Conservation (phyloP, 169 alveolate species). For the Plasmodium malariae region DNA sequence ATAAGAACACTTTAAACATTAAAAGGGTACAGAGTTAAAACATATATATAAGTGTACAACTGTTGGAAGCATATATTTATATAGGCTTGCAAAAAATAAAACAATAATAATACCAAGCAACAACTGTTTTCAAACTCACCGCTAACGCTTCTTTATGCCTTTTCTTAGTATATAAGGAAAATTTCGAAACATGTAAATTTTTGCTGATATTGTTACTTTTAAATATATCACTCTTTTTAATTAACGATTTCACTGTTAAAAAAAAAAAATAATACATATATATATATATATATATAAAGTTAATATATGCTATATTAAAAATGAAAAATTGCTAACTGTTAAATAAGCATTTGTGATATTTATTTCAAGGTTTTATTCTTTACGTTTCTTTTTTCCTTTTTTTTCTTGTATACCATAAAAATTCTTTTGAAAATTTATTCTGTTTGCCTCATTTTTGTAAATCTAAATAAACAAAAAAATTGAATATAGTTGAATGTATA, state of each 20-base stretch:
- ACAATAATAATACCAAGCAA: too few relatives aligned
- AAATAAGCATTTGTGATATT: neutral
- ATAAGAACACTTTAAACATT: neutral
- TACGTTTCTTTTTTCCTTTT: neutral
- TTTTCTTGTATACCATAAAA: conserved; percentile 43
- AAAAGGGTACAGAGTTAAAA: neutral
- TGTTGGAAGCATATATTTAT: too few relatives aligned
- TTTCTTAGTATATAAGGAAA: conserved; percentile 80
- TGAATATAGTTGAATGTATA: too few relatives aligned
- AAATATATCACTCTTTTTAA: conserved; percentile 22
- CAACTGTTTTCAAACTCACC: conserved; percentile 67
- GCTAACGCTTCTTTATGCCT: conserved; percentile 87
- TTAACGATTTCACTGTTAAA: conserved; percentile 26
- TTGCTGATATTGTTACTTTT: conserved; percentile 11
- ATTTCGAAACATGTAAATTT: conserved; percentile 37
- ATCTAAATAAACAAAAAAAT: conserved; percentile 21
- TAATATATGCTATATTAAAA: neutral
- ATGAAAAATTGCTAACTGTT: neutral
- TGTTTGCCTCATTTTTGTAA: conserved; percentile 44
- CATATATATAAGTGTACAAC: too few relatives aligned
- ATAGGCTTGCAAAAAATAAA: too few relatives aligned
- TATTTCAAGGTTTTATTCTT: neutral
- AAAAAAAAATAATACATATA: neutral
- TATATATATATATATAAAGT: neutral
- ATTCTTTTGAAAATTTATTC: conserved; percentile 31